Base-by-base conservation (phyloP, 116 monocot genomes). In the Posidonia oceanica region DNA sequence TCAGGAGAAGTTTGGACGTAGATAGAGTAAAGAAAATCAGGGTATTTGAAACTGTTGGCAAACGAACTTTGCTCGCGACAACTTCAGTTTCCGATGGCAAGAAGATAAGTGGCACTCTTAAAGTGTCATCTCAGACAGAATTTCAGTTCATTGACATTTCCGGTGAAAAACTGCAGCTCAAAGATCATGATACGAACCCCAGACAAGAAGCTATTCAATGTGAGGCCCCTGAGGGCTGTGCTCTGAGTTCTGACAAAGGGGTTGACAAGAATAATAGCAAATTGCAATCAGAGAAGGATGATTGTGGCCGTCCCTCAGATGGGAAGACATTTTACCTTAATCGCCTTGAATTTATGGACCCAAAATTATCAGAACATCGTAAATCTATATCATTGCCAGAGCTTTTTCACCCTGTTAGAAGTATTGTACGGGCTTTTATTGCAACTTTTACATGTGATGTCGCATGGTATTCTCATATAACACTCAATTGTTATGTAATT, bases 401-500 rank as follows among this genome's bases (percentile, higher is more conserved):
- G 72, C 89, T 93, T 75, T 67, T 93, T 70, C 75, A 93, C 71
- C 93, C 93, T 38, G 61, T 86, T 16, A 75, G 66, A 72, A 79
- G 64, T 17, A 80, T 93, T 16, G 29, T 71, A 4, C 83, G 80
- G 74, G 78, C 88, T 44, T 92, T 92, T 40, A 78, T 86, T 54
- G 87, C 93, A 69, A 93, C 93, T 59, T 93, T 93, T 63, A 89
- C 93, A 16, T 82, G 78, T 42, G 87, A 93, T 81, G 69, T 89
- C 59, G 72, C 84, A 73, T 93, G 93, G 92, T 92, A 75, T 36
- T 44, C 40, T 67, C 5, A 22, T 29, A 53, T 29, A 53, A 15
- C 44, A 7, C 14, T 4, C 0, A 11, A 21, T 8, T 18, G 23
- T 66, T 56, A 4, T 36, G 7, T 41, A 16, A 56, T 70, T 4